These are phyloP conservation scores for Chrysoporthe cubensis DNA, from an alignment of 2,329 filamentous ascomycete genomes.

Conservation along the genomic window DNA sequence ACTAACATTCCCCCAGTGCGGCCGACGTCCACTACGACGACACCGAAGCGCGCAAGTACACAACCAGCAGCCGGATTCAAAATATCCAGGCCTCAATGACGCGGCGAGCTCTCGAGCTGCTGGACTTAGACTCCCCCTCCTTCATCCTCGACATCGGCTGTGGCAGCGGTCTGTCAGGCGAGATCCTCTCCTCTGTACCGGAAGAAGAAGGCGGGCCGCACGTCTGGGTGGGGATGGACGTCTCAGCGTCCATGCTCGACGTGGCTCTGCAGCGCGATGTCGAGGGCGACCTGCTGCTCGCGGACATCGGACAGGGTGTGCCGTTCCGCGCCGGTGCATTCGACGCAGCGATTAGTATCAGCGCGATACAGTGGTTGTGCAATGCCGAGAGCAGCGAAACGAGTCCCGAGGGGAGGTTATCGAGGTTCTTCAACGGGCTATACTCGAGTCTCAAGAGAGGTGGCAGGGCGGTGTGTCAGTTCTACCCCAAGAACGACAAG, in stretches of 20 bases:
- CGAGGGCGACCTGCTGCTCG: constrained; percentile 90
- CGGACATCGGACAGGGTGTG: constrained; percentile 93
- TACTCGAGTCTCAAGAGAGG: constrained; percentile 84
- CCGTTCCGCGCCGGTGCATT: constrained; percentile 92
- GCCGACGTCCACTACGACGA: constrained; percentile 99
- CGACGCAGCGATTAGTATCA: constrained; percentile 93
- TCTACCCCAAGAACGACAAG: constrained; percentile 94
- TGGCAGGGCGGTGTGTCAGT: constrained; percentile 91
- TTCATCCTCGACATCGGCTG: constrained; percentile 97
- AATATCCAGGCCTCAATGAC: constrained; percentile 97
- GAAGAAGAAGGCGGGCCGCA: constrained; percentile 81
- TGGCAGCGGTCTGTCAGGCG: constrained; percentile 90
- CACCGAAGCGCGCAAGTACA: constrained; percentile 94
- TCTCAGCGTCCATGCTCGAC: constrained; percentile 95
- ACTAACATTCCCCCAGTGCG: constrained; percentile 58
- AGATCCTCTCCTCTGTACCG: constrained; percentile 79
- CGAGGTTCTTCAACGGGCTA: constrained; percentile 88
- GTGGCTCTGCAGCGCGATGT: constrained; percentile 89
- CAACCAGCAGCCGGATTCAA: constrained; percentile 91
- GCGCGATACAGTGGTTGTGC: constrained; percentile 97
- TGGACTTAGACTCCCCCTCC: constrained; percentile 77
- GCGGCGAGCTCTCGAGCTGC: constrained; percentile 86
- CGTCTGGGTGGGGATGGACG: constrained; percentile 96
- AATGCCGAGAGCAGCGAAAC: constrained; percentile 91
- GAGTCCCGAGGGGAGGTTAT: constrained; percentile 74